Conservation (phyloP, 257 asterid species). For the Capsicum chinense region DNA sequence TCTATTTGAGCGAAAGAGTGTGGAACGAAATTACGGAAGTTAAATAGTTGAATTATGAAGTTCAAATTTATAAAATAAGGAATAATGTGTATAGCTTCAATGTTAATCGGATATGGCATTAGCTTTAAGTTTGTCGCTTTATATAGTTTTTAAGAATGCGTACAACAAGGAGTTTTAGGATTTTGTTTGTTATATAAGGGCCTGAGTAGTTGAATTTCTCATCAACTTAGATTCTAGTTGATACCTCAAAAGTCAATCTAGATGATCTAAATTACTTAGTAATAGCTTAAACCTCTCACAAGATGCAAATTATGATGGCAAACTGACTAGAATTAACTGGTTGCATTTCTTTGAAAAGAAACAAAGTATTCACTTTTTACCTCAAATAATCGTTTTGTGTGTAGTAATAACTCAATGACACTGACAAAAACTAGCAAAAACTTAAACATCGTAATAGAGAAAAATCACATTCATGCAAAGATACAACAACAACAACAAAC, state of each 20-base stretch:
- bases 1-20: no score
- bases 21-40: no score
- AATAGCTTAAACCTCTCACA: not conserved
- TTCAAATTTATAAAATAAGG: not conserved
- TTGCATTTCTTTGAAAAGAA: not conserved
- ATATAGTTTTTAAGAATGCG: conserved; percentile 35
- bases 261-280: conserved; percentile 1
- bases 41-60: no score
- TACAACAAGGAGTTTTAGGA: conserved; percentile 11
- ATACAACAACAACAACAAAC: no score
- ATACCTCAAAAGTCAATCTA: not conserved
- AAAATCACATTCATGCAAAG: not conserved
- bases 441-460: not conserved
- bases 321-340: not conserved
- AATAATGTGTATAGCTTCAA: not conserved
- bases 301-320: not conserved
- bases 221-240: conserved; percentile 27
- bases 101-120: not conserved
- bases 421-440: not conserved
- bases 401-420: not conserved
- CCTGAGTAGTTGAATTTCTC: conserved; percentile 41
- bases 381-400: not conserved
- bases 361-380: not conserved
- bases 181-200: conserved; percentile 32
- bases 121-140: conserved; percentile 22